phyloP scores from a whole-genome alignment of 306 rosid species.

The Dalbergia cultrata region DNA sequence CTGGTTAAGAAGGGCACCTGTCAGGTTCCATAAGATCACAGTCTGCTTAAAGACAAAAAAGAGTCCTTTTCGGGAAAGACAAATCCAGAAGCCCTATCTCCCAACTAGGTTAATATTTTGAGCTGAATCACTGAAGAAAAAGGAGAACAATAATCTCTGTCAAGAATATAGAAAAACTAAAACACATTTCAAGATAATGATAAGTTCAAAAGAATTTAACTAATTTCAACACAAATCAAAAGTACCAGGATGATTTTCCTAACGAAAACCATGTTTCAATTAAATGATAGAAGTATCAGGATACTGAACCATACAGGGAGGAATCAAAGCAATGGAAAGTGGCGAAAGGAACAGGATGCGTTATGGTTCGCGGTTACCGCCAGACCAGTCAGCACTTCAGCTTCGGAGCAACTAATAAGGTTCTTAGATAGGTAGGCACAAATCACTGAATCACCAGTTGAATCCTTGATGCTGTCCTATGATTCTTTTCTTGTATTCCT shows the following conservation, averaged over 20 bases:
- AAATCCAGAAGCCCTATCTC: constrained; percentile 35
- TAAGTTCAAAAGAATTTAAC: constrained; percentile 11
- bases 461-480: too few species aligned
- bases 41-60: neutral
- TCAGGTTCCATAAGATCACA: constrained; percentile 57
- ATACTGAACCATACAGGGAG: neutral
- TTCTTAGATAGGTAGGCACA: too few species aligned
- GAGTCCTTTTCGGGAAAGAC: neutral
- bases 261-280: constrained; percentile 42
- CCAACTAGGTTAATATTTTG: constrained; percentile 25
- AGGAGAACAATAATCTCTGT: neutral
- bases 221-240: neutral
- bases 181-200: neutral
- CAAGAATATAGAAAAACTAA: constrained; percentile 2
- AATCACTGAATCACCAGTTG: too few species aligned
- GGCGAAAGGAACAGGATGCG: too few species aligned
- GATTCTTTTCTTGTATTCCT: too few species aligned
- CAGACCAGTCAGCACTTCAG: too few species aligned
- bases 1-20: constrained; percentile 50
- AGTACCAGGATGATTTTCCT: neutral
- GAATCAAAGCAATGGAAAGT: too few species aligned
- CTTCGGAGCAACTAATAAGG: too few species aligned
- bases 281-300: neutral
- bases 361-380: too few species aligned
- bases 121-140: constrained; percentile 44